These are phyloP conservation scores for Circinella umbellata DNA, from an alignment of 371 early-diverging fungal genomes.

Conservation along the genomic window DNA sequence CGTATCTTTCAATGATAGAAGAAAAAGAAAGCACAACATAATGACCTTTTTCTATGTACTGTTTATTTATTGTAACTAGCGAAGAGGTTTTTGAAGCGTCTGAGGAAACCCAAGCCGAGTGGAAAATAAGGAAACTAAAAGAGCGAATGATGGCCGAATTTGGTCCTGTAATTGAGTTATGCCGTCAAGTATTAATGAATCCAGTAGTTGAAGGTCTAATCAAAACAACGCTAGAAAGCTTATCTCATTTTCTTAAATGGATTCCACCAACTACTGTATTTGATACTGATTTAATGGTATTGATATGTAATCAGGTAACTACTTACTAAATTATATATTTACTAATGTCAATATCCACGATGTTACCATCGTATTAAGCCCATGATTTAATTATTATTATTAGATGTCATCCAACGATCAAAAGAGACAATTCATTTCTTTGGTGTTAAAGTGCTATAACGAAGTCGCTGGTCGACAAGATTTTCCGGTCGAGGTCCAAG, in stretches of 20 bases:
- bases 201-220: slow-evolving; percentile 86
- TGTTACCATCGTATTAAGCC: background rate
- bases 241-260: slow-evolving; percentile 83
- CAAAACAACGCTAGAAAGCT: slow-evolving; percentile 15
- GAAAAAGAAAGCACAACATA: background rate
- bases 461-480: slow-evolving; percentile 6
- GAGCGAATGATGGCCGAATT: slow-evolving; percentile 91
- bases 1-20: background rate
- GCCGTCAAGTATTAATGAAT: slow-evolving; percentile 76
- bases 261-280: slow-evolving; percentile 96
- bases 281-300: slow-evolving; percentile 78
- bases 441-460: background rate
- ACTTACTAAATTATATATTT: background rate
- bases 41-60: no score
- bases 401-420: background rate
- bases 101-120: slow-evolving; percentile 90
- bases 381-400: background rate
- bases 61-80: slow-evolving; percentile 35
- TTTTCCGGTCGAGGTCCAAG: background rate
- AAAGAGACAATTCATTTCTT: no score
- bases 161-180: slow-evolving; percentile 3
- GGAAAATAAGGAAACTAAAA: slow-evolving; percentile 83
- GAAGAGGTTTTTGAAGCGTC: slow-evolving; percentile 97
- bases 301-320: slow-evolving; percentile 1
- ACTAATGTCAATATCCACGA: background rate